These are phyloP conservation scores for Sporobolomyces phaffii DNA, from an alignment of 768 basidiomycete genomes.

Conservation along the genomic window DNA sequence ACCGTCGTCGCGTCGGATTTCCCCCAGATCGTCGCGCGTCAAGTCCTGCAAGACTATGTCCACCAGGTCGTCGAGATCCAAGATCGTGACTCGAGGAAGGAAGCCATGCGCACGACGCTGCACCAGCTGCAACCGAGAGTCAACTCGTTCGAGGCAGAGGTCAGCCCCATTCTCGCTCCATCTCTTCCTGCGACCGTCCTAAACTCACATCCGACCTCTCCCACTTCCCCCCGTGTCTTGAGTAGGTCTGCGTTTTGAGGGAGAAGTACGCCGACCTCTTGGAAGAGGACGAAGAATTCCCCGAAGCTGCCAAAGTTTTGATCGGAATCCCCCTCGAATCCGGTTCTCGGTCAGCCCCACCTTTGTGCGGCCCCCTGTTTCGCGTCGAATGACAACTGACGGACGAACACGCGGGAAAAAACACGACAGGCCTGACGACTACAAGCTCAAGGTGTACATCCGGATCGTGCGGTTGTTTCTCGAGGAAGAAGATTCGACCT, in stretches of 20 bases:
- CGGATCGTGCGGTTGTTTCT: conserved; percentile 88
- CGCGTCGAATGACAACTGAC: not conserved
- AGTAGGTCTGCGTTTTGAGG: conserved; percentile 65
- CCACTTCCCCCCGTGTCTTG: not conserved
- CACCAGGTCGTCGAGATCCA: conserved; percentile 57
- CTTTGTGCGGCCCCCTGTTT: not conserved
- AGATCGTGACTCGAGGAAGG: conserved; percentile 57
- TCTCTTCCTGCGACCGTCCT: too few species aligned
- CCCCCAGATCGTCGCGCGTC: conserved; percentile 63
- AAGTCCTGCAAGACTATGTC: conserved; percentile 79
- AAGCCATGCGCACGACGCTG: conserved; percentile 69
- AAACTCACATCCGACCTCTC: not conserved
- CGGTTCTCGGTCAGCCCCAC: conserved; percentile 63
- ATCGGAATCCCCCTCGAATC: conserved; percentile 90
- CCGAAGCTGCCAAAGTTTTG: conserved; percentile 80
- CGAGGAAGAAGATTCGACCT: conserved; percentile 92
- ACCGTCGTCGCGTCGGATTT: conserved; percentile 19
- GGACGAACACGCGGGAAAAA: not conserved
- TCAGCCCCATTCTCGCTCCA: conserved; percentile 46
- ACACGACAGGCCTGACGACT: conserved; percentile 62
- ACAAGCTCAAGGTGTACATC: conserved; percentile 83
- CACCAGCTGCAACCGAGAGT: conserved; percentile 66
- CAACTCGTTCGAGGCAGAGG: conserved; percentile 94
- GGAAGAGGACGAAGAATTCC: conserved; percentile 87
- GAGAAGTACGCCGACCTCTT: conserved; percentile 87